Evolutionary conservation across 2,329 filamentous ascomycete species (phyloP).

Genomic region (Thielaviopsis populi): DNA sequence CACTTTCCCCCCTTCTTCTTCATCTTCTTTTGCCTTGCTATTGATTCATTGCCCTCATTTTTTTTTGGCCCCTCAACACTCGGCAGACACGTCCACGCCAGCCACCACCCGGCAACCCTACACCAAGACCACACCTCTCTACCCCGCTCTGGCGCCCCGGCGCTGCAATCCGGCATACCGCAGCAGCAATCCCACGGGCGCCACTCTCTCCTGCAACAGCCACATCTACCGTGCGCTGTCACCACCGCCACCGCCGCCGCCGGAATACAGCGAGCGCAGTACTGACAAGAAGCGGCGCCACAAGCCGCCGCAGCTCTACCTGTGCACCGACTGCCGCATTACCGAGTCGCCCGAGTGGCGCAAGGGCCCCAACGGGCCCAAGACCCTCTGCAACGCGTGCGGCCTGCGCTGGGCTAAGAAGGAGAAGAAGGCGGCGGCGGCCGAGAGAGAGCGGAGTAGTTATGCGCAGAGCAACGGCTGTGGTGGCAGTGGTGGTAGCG

Average conservation of each 20-base stretch:
- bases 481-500: neutral
- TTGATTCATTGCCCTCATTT: neutral
- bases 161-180: neutral
- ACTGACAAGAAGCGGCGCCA: conserved; percentile 71
- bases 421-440: conserved; percentile 49
- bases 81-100: neutral
- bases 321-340: conserved; percentile 90
- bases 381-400: conserved; percentile 91
- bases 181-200: neutral
- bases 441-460: conserved; percentile 17
- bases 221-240: neutral
- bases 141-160: neutral
- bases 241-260: no score
- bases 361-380: conserved; percentile 82
- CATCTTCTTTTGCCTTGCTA: no score
- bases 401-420: conserved; percentile 65
- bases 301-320: conserved; percentile 82
- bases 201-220: neutral
- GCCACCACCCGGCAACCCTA: neutral
- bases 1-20: neutral
- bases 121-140: neutral
- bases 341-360: conserved; percentile 92
- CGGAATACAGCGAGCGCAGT: conserved; percentile 33
- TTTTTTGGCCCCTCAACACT: neutral
- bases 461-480: neutral